Evolutionary conservation across 805 yeast species (phyloP), one percentile per base, ranked within the genome.

Genomic region (Candida vaughaniae): DNA sequence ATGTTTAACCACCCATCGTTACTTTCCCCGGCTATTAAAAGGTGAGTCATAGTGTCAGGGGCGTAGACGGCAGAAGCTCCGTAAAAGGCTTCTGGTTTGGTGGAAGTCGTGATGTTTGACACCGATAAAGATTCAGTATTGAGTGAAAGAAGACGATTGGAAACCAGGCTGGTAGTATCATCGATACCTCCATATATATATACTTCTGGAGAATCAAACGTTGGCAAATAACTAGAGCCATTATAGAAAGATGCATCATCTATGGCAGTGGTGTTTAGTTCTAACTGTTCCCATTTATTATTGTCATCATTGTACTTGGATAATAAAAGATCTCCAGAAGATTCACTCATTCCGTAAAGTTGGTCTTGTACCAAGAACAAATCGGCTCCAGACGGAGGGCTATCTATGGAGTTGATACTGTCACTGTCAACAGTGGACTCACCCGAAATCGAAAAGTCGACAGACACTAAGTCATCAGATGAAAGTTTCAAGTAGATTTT

Each of bases 1-100:
- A 85, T 75, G 43, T 77, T 74, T 23, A 84, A 74, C 88, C 90
- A 84, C 0, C 88, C 88, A 2, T 60, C 49, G 5, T 55, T 48
- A 3, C 85, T 73, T 36, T 66, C 66, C 3, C 95, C 95, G 0
- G 93, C 95, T 28, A 85, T 62, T 3, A 85, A 54, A 23, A 80
- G 55, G 43, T 69, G 75, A 3, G 74, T 62, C 36, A 62, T 69
- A 7, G 76, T 69, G 20, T 65, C 55, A 16, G 73, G 72, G 1
- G 78, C 67, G 41, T 69, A 55, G 5, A 69, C 36, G 22, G 58
- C 64, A 0, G 76, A 55, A 0, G 82, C 76, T 1, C 79, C 80
- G 46, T 69, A 76, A 46, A 79, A 79, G 0, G 75, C 61, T 11
- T 73, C 71, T 7, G 86, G 85, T 32, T 73, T 64, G 11, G 81